Percentiles rank a stretch among this genome's conserved stretches.
These are phyloP conservation scores for Hanseniaspora singularis DNA, from an alignment of 805 yeast species.

Conservation along the genomic window DNA sequence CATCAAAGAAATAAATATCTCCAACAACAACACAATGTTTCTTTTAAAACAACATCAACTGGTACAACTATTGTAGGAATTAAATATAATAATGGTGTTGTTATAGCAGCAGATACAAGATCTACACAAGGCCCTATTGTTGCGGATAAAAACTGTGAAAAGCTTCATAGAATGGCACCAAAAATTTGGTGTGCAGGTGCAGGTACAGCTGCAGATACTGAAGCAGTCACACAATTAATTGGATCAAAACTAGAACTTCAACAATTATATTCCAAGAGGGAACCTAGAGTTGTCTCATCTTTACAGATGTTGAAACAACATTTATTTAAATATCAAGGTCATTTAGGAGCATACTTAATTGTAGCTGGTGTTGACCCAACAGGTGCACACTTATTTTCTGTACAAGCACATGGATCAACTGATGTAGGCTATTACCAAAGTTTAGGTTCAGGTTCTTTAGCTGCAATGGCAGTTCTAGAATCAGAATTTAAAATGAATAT, in stretches of 20 bases:
- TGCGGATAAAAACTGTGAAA: slow-evolving; percentile 96
- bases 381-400: slow-evolving; percentile 82
- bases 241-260: slow-evolving; percentile 86
- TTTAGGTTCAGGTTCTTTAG: slow-evolving; percentile 91
- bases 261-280: slow-evolving; percentile 66
- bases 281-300: slow-evolving; percentile 88
- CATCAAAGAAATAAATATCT: slow-evolving; percentile 77
- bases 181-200: slow-evolving; percentile 99
- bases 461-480: slow-evolving; percentile 96
- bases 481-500: slow-evolving; percentile 70
- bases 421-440: slow-evolving; percentile 90
- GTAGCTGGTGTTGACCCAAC: slow-evolving; percentile 98
- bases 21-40: slow-evolving; percentile 56
- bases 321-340: slow-evolving; percentile 92
- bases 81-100: slow-evolving; percentile 84
- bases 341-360: slow-evolving; percentile 90
- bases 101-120: slow-evolving; percentile 97
- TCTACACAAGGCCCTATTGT: slow-evolving; percentile 95
- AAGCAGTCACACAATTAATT: slow-evolving; percentile 89
- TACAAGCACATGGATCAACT: slow-evolving; percentile 96
- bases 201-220: slow-evolving; percentile 99
- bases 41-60: slow-evolving; percentile 88
- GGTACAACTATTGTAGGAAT: slow-evolving; percentile 99
- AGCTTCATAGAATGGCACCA: slow-evolving; percentile 80
- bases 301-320: slow-evolving; percentile 90